Evolutionary conservation across 352 stramenopile genomes (phyloP).

Genomic region (Pythium rhizo-oryzae): DNA sequence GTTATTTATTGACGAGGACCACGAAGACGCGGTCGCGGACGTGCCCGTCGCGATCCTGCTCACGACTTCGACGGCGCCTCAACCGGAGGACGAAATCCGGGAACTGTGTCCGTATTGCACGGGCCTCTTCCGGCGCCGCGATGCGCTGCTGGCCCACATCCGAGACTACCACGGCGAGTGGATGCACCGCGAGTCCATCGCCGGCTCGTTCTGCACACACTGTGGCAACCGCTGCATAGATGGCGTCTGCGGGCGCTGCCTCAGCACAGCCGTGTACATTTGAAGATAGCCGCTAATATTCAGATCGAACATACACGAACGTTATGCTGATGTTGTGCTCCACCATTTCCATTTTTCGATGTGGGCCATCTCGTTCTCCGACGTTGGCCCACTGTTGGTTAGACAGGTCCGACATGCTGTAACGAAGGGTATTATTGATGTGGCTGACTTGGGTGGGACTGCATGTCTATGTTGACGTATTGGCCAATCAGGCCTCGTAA

Average conservation of each 20-base stretch:
- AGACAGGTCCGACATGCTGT: neutral
- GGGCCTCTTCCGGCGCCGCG: slow-evolving; percentile 20
- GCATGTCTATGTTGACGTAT: slow-evolving; percentile 6
- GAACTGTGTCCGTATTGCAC: slow-evolving; percentile 32
- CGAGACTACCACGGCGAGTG: slow-evolving; percentile 32
- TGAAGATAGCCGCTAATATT: neutral
- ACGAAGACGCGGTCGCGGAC: slow-evolving; percentile 23
- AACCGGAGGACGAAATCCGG: slow-evolving; percentile 20
- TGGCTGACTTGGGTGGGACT: slow-evolving; percentile 5
- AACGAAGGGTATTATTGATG: slow-evolving; percentile 16
- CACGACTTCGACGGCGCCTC: slow-evolving; percentile 1
- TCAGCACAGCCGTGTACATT: neutral
- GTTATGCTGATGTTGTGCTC: neutral
- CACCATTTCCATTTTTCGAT: neutral
- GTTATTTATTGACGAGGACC: slow-evolving; percentile 32
- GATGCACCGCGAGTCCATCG: slow-evolving; percentile 28
- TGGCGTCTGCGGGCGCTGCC: slow-evolving; percentile 21
- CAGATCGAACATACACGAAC: slow-evolving; percentile 1
- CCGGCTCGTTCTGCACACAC: slow-evolving; percentile 26
- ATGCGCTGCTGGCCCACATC: slow-evolving; percentile 29
- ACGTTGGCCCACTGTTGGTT: neutral
- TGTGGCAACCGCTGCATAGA: slow-evolving; percentile 22
- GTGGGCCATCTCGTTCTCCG: neutral
- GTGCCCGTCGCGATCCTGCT: slow-evolving; percentile 28
- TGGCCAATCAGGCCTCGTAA: slow-evolving; percentile 11